phyloP scores from a whole-genome alignment of 306 rosid genomes.

The Fagus crenata region DNA sequence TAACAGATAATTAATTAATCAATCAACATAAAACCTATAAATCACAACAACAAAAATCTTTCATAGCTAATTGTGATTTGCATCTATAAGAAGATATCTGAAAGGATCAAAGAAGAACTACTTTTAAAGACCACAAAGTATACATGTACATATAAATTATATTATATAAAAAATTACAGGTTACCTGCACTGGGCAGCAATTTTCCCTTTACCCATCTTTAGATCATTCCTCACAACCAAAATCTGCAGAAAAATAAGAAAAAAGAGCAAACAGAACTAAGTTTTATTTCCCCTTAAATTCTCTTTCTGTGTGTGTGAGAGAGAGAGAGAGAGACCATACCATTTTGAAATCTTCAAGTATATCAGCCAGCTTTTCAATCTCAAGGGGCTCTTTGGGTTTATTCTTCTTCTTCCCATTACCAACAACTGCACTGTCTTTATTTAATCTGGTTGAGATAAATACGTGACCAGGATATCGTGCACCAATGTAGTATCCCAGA shows the following conservation, averaged over 20 bases:
- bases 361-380: constrained; percentile 71
- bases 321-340: constrained; percentile 36
- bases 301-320: constrained; percentile 2
- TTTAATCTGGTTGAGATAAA: constrained; percentile 35
- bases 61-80: not conserved
- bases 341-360: constrained; percentile 87
- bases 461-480: constrained; percentile 54
- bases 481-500: constrained; percentile 73
- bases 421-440: constrained; percentile 33
- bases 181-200: constrained; percentile 98
- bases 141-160: not conserved
- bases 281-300: constrained; percentile 11
- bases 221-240: constrained; percentile 91
- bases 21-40: not conserved
- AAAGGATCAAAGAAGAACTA: not conserved
- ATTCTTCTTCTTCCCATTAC: constrained; percentile 36
- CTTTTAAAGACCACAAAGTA: not conserved
- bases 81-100: not conserved
- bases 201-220: constrained; percentile 98
- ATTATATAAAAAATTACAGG: not conserved
- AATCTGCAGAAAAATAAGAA: constrained; percentile 45
- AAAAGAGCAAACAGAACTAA: not conserved
- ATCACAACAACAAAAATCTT: not conserved
- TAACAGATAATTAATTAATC: not conserved
- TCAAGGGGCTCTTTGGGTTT: constrained; percentile 64